Evolutionary conservation across 331 rosid genomes (phyloP).

Genomic region (Malus hybrid): DNA sequence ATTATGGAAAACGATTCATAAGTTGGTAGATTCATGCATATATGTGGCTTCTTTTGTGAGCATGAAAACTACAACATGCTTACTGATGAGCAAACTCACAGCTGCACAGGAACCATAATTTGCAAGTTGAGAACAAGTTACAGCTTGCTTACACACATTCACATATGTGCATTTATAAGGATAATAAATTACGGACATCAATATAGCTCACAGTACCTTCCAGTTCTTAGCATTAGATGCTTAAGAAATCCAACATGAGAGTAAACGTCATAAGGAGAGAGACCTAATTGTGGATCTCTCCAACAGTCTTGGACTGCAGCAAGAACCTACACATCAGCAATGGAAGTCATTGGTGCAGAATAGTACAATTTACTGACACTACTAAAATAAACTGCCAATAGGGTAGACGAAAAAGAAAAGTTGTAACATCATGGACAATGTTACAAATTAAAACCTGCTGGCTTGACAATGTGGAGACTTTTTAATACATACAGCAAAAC

Average conservation of each 20-base stretch:
- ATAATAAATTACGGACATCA: not conserved
- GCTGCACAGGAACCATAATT: not conserved
- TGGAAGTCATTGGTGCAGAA: conserved; percentile 17
- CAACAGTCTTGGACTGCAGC: conserved; percentile 79
- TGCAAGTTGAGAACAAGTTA: not conserved
- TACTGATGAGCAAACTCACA: not conserved
- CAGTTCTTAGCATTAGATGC: conserved; percentile 91
- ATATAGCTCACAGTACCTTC: conserved; percentile 53
- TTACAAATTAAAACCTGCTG: not conserved
- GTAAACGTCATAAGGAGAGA: conserved; percentile 70
- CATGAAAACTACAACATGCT: not conserved
- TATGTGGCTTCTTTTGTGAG: not conserved
- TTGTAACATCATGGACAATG: not conserved
- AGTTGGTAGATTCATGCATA: not conserved
- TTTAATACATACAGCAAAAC: not conserved
- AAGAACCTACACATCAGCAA: conserved; percentile 56
- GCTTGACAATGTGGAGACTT: not conserved
- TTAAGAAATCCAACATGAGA: conserved; percentile 81
- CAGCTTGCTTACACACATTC: not conserved
- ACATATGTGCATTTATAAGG: not conserved
- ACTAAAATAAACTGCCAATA: conserved; percentile 1
- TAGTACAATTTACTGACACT: not conserved
- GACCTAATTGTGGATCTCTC: conserved; percentile 71
- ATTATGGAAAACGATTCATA: not conserved
- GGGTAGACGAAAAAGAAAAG: not conserved